phyloP scores from a whole-genome alignment of 2,329 filamentous ascomycete species.

The Pseudocercospora fuligena region DNA sequence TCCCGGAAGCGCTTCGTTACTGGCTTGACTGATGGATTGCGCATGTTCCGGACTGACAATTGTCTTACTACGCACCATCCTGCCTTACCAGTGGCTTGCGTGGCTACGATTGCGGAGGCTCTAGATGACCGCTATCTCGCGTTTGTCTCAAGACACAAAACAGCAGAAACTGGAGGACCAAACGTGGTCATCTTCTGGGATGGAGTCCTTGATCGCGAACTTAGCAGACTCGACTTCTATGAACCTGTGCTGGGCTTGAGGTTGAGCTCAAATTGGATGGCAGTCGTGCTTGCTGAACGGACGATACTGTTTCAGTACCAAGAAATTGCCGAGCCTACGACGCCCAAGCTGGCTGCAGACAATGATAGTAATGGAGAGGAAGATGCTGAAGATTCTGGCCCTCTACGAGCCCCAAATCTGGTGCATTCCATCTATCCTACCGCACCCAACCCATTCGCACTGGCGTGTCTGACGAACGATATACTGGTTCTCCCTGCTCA shows the following conservation, averaged over 20 bases:
- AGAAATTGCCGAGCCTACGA: constrained; percentile 19
- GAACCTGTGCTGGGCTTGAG: constrained; percentile 81
- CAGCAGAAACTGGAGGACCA: constrained; percentile 37
- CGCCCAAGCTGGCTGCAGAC: neutral
- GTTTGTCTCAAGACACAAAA: constrained; percentile 81
- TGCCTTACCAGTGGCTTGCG: constrained; percentile 27
- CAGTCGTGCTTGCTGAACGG: constrained; percentile 66
- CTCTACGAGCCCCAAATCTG: constrained; percentile 33
- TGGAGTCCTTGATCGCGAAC: constrained; percentile 74
- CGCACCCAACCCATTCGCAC: constrained; percentile 77
- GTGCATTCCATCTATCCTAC: constrained; percentile 75
- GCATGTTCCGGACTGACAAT: constrained; percentile 48
- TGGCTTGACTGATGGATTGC: constrained; percentile 83
- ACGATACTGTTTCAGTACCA: constrained; percentile 40
- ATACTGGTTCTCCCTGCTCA: constrained; percentile 85
- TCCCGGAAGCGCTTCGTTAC: constrained; percentile 85
- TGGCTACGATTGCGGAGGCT: constrained; percentile 37
- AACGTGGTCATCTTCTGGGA: constrained; percentile 72
- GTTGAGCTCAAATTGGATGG: constrained; percentile 74
- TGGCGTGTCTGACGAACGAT: constrained; percentile 77
- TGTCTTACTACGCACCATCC: constrained; percentile 41
- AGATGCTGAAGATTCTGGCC: constrained; percentile 16
- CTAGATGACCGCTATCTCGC: constrained; percentile 67
- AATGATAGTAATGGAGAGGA: constrained; percentile 57
- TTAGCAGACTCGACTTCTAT: constrained; percentile 77